These are phyloP conservation scores for Ilyonectria destructans DNA, from an alignment of 2,329 filamentous ascomycete species.

Conservation along the genomic window DNA sequence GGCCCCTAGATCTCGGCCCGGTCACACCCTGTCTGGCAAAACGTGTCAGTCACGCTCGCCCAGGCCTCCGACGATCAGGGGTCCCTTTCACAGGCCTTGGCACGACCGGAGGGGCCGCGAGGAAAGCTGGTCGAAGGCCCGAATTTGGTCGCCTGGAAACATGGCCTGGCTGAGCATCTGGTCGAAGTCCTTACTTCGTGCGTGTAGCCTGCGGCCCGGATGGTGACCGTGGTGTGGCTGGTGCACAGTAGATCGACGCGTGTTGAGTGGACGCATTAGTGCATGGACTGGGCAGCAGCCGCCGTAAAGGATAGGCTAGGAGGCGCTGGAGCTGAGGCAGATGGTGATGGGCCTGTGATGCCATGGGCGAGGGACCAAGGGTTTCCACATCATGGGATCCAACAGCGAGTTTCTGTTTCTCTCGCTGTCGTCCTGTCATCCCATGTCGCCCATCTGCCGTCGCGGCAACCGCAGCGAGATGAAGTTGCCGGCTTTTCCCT, in stretches of 20 bases:
- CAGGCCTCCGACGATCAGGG: constrained; percentile 33
- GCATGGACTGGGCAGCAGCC: constrained; percentile 37
- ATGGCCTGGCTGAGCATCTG: constrained; percentile 11
- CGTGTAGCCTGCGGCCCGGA: background rate
- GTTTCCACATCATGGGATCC: constrained; percentile 17
- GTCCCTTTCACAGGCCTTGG: constrained; percentile 24
- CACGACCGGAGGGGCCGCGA: constrained; percentile 24
- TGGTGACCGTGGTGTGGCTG: constrained; percentile 24
- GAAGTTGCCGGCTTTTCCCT: constrained; percentile 30
- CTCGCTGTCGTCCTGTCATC: constrained; percentile 16
- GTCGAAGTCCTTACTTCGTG: background rate
- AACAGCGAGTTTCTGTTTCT: constrained; percentile 8
- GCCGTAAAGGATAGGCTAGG: constrained; percentile 40
- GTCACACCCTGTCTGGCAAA: constrained; percentile 37
- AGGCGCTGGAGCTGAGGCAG: constrained; percentile 28
- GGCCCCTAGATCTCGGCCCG: constrained; percentile 42
- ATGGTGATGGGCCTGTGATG: constrained; percentile 20
- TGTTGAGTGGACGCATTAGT: constrained; percentile 50
- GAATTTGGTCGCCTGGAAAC: constrained; percentile 10
- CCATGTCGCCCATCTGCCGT: constrained; percentile 6
- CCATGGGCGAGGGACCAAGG: constrained; percentile 20
- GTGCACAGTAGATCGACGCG: constrained; percentile 30
- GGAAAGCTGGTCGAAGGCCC: constrained; percentile 9
- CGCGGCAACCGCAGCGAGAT: constrained; percentile 2
- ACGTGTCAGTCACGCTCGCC: constrained; percentile 39